Conservation (phyloP, 2,329 filamentous ascomycete species). For the Aschersonia sp. region DNA sequence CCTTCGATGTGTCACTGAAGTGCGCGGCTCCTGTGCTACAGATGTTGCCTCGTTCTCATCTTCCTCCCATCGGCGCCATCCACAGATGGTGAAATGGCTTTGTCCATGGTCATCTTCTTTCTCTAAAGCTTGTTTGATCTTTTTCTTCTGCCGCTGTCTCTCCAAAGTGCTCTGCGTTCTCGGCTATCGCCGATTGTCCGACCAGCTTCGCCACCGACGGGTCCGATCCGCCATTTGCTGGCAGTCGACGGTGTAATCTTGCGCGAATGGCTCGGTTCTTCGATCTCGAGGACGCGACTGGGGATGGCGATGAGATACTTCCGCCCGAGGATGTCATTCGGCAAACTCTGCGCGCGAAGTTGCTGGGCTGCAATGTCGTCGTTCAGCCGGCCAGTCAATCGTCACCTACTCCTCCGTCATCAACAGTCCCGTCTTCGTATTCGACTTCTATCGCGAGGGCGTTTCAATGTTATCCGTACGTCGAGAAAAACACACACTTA, state of each 20-base stretch:
- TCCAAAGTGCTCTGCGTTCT: neutral
- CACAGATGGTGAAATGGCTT: conserved; percentile 3
- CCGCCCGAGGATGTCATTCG: conserved; percentile 3
- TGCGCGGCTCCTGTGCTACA: neutral
- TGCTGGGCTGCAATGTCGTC: neutral
- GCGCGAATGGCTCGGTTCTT: conserved; percentile 10
- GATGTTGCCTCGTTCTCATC: neutral
- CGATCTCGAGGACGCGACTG: conserved; percentile 8
- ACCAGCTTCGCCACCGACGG: neutral
- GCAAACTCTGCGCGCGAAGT: conserved; percentile 1
- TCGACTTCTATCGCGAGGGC: conserved; percentile 13
- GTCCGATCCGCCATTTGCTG: neutral
- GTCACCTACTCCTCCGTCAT: neutral
- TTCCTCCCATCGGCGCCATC: too few species aligned
- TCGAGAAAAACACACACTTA: conserved; percentile 1
- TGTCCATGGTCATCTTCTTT: neutral
- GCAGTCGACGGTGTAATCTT: too few species aligned
- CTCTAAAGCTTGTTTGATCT: neutral
- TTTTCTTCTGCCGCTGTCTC: neutral
- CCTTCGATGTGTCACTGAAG: neutral
- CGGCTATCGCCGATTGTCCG: too few species aligned
- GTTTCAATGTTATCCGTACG: conserved; percentile 22
- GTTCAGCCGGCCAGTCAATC: neutral
- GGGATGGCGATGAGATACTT: conserved; percentile 1
- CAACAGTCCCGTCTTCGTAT: neutral